These are phyloP conservation scores for Pseudonitzschia multiseries DNA, from an alignment of 108 stramenopile genomes.

Conservation along the genomic window DNA sequence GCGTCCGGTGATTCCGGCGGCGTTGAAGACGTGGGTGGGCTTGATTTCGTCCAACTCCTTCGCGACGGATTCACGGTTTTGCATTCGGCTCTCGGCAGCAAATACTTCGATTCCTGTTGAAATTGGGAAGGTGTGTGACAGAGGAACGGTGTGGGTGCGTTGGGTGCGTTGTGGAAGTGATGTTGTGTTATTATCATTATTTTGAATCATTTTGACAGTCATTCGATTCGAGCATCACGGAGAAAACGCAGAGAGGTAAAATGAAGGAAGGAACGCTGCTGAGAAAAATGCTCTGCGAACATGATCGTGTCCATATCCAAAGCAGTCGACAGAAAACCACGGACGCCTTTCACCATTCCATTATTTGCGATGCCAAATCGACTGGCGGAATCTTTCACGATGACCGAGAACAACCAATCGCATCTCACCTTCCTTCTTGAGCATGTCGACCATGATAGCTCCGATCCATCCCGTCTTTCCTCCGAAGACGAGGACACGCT, in stretches of 20 bases:
- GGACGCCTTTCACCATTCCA: neutral
- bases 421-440: slow-evolving; percentile 58
- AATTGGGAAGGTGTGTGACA: too few relatives aligned
- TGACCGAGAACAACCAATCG: neutral
- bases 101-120: slow-evolving; percentile 73
- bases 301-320: too few relatives aligned
- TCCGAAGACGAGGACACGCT: slow-evolving; percentile 87
- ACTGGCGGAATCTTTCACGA: neutral
- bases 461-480: slow-evolving; percentile 99
- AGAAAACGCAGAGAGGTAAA: too few relatives aligned
- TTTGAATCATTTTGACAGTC: too few relatives aligned
- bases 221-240: too few relatives aligned
- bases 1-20: slow-evolving; percentile 99
- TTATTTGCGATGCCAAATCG: neutral
- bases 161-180: too few relatives aligned
- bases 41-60: slow-evolving; percentile 88
- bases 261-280: too few relatives aligned
- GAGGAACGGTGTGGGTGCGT: too few relatives aligned
- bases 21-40: slow-evolving; percentile 96
- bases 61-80: slow-evolving; percentile 89
- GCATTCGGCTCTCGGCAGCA: slow-evolving; percentile 85
- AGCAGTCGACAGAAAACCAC: too few relatives aligned
- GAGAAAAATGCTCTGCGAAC: too few relatives aligned
- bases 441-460: slow-evolving; percentile 80
- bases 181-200: too few relatives aligned